phyloP scores from a whole-genome alignment of 2,329 filamentous ascomycete species.

The Clarireedia monteithiana region DNA sequence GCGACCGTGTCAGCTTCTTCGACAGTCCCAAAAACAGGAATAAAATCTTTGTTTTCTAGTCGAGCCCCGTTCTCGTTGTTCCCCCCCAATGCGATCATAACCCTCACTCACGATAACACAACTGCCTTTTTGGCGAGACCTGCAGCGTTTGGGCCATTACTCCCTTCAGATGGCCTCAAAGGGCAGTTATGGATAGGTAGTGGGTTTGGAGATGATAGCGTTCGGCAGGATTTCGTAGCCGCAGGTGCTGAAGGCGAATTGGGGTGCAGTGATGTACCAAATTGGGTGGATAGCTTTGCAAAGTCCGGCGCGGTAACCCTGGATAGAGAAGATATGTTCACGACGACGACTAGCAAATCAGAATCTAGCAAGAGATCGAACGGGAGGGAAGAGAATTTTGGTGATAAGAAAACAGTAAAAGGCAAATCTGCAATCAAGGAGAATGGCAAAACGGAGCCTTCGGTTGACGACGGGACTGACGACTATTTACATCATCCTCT shows the following conservation, averaged over 20 bases:
- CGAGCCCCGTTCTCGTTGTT: conserved; percentile 79
- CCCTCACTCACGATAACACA: conserved; percentile 93
- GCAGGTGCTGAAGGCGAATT: conserved; percentile 68
- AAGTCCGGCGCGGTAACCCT: conserved; percentile 29
- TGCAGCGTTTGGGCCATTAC: conserved; percentile 79
- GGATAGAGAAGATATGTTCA: conserved; percentile 18
- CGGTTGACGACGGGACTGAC: conserved; percentile 69
- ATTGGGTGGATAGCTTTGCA: conserved; percentile 62
- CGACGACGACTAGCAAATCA: conserved; percentile 32
- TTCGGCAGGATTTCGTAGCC: conserved; percentile 47
- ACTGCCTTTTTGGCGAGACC: conserved; percentile 93
- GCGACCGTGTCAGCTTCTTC: conserved; percentile 16
- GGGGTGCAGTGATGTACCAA: conserved; percentile 89
- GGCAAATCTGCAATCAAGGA: conserved; percentile 16
- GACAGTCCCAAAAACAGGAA: conserved; percentile 30
- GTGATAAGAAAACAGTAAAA: conserved; percentile 18
- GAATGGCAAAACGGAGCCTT: conserved; percentile 20
- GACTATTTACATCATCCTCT: conserved; percentile 63
- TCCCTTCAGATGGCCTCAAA: conserved; percentile 71
- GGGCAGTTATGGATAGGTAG: conserved; percentile 90
- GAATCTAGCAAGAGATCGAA: conserved; percentile 33
- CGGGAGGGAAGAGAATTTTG: conserved; percentile 22
- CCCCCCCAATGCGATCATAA: conserved; percentile 91
- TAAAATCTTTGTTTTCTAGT: conserved; percentile 59
- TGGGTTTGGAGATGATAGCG: conserved; percentile 75